Evolutionary conservation across 306 rosid genomes (phyloP), one percentile per base, ranked within the genome.

Genomic region (Begonia fuchsioides): DNA sequence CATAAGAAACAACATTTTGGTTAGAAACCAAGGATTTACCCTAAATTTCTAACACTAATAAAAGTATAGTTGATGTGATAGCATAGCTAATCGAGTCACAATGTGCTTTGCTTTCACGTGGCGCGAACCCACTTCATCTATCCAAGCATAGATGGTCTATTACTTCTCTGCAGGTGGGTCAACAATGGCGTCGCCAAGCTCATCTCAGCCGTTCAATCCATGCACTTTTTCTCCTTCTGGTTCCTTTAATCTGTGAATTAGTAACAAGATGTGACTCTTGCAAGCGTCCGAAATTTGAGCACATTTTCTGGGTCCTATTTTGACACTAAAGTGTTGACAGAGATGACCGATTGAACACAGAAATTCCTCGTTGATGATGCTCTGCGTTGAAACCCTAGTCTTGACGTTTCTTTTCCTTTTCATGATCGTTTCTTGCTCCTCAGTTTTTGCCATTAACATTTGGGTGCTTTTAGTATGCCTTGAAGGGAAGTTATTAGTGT

Each of bases 131-230:
- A 67, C 66, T 67, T 26, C 35, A 26, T 26, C 7, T 26, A 26
- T 26, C 35, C 35, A 54, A 59, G 64, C 69, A 67, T 73, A 52
- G 94, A 83, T 75, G 68, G 87, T 80, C 87, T 58, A 71, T 73
- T 75, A 53, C 72, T 80, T 56, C 70, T 83, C 93, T 77, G 74
- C 85, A 64, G 67, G 80, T 83, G 93, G 94, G 93, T 75, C 94
- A 83, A 71, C 65, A 61, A 61, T 49, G 62, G 39, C 68, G 68
- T 68, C 71, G 58, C 18, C 55, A 4, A 8, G 56, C 54, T 59
- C 54, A 60, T 80, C 74, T 68, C 68, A 71, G 43, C 82, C 81
- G 55, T 72, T 73, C 53, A 62, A 53, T 51, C 56, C 51, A 40
- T 54, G 56, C 39, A 56, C 65, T 69, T 63, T 59, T 60, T 70